Conservation (phyloP, 2,329 filamentous ascomycete species). For the Trichoderma atroviride region DNA sequence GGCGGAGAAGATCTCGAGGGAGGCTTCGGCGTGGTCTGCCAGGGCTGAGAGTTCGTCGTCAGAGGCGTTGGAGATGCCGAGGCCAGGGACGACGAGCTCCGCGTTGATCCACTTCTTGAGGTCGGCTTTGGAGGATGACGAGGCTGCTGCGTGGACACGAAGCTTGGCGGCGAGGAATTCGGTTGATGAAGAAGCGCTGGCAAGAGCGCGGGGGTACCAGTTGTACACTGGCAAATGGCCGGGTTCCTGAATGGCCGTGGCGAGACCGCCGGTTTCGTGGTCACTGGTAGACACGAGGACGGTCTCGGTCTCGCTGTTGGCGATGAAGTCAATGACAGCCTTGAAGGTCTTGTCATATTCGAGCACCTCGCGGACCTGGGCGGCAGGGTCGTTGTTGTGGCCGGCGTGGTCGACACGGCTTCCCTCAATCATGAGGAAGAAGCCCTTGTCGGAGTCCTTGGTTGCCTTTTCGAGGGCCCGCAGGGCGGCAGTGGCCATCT, state of each 20-base stretch:
- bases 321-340: conserved; percentile 81
- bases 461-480: conserved; percentile 80
- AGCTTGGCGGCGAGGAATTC: conserved; percentile 70
- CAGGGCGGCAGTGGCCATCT: conserved; percentile 86
- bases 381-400: conserved; percentile 79
- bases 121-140: conserved; percentile 40
- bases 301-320: conserved; percentile 70
- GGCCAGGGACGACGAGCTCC: conserved; percentile 66
- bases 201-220: conserved; percentile 84
- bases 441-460: conserved; percentile 81
- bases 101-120: conserved; percentile 68
- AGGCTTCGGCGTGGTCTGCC: conserved; percentile 57
- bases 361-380: conserved; percentile 89
- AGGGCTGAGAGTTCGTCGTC: conserved; percentile 71
- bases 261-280: conserved; percentile 91
- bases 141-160: conserved; percentile 56
- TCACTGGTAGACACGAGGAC: conserved; percentile 90
- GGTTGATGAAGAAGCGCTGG: conserved; percentile 73
- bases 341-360: conserved; percentile 89
- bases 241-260: conserved; percentile 70
- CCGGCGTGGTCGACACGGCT: conserved; percentile 95
- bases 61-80: conserved; percentile 76
- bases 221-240: conserved; percentile 59
- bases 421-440: conserved; percentile 98
- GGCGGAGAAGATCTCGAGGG: conserved; percentile 68